Evolutionary conservation across 2,329 filamentous ascomycete genomes (phyloP).

Genomic region (Trichoderma polysporum): DNA sequence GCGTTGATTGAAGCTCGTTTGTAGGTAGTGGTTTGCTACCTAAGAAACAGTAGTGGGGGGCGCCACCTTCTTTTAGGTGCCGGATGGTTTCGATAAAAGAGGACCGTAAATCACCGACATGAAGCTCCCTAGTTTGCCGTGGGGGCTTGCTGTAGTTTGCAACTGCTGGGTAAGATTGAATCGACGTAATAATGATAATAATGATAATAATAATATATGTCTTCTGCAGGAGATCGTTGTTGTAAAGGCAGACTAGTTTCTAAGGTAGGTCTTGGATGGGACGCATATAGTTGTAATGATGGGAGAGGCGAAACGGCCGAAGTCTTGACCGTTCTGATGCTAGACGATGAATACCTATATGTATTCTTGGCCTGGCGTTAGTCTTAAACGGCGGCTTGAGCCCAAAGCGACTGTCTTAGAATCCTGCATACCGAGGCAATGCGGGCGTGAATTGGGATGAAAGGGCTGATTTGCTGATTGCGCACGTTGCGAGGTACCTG

Average conservation of each 20-base stretch:
- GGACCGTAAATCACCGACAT: not conserved
- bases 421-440: not conserved
- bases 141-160: not conserved
- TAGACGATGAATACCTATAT: not conserved
- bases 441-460: not conserved
- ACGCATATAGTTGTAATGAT: not conserved
- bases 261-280: not conserved
- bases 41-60: constrained; percentile 11
- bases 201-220: not conserved
- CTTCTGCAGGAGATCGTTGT: not conserved
- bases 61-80: constrained; percentile 17
- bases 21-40: not conserved
- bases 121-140: not conserved
- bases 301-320: not conserved
- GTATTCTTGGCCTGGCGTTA: not conserved
- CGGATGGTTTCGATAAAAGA: not conserved
- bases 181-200: not conserved
- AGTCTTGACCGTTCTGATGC: not conserved
- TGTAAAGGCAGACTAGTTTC: not conserved
- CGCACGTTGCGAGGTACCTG: not conserved
- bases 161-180: not conserved
- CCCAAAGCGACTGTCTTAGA: not conserved
- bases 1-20: constrained; percentile 14
- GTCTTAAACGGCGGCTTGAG: not conserved
- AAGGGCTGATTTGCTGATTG: not conserved